These are phyloP conservation scores for Collybia mongolica DNA, from an alignment of 768 basidiomycete species.

Conservation along the genomic window DNA sequence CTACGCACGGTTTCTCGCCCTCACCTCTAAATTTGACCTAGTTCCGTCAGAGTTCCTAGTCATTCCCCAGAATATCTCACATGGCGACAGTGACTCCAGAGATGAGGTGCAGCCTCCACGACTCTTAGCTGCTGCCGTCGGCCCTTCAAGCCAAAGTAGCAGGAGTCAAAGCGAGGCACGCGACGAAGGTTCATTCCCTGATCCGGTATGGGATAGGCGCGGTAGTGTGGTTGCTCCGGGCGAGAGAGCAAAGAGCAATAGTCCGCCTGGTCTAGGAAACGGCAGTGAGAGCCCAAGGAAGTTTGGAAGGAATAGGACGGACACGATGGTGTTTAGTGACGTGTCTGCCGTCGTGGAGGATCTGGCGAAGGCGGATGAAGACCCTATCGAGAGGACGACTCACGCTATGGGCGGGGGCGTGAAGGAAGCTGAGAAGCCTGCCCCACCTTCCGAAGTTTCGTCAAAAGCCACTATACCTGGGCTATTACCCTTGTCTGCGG, in stretches of 20 bases:
- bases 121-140: constrained; percentile 37
- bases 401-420: not conserved
- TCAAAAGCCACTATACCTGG: too few relatives aligned
- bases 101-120: constrained; percentile 34
- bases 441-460: too few relatives aligned
- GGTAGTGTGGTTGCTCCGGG: not conserved
- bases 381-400: not conserved
- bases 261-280: constrained; percentile 21
- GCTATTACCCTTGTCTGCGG: too few relatives aligned
- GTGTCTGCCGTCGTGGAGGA: constrained; percentile 33
- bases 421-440: not conserved
- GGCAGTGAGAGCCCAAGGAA: constrained; percentile 40
- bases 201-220: not conserved
- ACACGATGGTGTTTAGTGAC: constrained; percentile 71
- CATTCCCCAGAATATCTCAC: constrained; percentile 49
- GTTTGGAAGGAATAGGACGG: constrained; percentile 58
- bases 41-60: constrained; percentile 84
- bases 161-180: not conserved
- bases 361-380: constrained; percentile 14
- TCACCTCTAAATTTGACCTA: constrained; percentile 77
- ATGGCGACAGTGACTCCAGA: constrained; percentile 9
- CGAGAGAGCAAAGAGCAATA: constrained; percentile 15
- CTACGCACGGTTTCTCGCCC: constrained; percentile 85
- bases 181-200: not conserved
- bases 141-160: constrained; percentile 17